Percentiles rank a stretch among this genome's conserved stretches.
Evolutionary conservation across 2,329 filamentous ascomycete species (phyloP).

Genomic region (Microcyclospora tardicrescens): DNA sequence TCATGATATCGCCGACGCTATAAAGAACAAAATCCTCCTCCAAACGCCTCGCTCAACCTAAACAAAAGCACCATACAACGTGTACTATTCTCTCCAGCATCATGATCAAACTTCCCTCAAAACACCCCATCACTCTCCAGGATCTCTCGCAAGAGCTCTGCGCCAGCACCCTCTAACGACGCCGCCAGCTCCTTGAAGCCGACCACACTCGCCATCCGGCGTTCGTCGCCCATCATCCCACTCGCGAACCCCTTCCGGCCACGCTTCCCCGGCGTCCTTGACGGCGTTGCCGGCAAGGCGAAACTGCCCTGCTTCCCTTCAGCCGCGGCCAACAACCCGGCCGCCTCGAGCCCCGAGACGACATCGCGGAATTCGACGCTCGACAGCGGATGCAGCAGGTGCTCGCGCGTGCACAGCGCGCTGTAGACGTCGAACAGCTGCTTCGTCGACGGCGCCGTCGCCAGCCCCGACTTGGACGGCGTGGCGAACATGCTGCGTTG

Average conservation of each 20-base stretch:
- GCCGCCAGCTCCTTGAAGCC: constrained; percentile 22
- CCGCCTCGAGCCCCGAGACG: constrained; percentile 72
- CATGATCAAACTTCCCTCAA: neutral
- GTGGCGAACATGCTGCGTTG: constrained; percentile 23
- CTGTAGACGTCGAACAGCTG: constrained; percentile 74
- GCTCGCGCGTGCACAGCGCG: constrained; percentile 69
- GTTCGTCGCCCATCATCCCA: constrained; percentile 49
- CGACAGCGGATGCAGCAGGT: constrained; percentile 78
- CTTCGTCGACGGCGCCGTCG: constrained; percentile 64
- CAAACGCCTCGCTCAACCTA: too few species aligned
- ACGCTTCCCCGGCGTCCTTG: constrained; percentile 49
- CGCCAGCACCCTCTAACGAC: constrained; percentile 22
- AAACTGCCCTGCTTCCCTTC: constrained; percentile 60
- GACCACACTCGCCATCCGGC: constrained; percentile 23
- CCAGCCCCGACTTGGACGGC: constrained; percentile 27
- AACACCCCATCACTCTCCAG: constrained; percentile 18
- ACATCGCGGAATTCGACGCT: constrained; percentile 92
- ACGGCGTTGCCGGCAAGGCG: constrained; percentile 47
- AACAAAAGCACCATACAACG: too few species aligned
- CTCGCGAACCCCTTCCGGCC: constrained; percentile 27
- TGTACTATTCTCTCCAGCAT: too few species aligned
- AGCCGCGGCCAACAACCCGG: constrained; percentile 62
- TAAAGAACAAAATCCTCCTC: too few species aligned
- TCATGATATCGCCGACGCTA: too few species aligned
- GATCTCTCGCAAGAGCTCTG: constrained; percentile 24